These are phyloP conservation scores for Davidsoniella neocaledoniae DNA, from an alignment of 2,329 filamentous ascomycete genomes.

Conservation along the genomic window DNA sequence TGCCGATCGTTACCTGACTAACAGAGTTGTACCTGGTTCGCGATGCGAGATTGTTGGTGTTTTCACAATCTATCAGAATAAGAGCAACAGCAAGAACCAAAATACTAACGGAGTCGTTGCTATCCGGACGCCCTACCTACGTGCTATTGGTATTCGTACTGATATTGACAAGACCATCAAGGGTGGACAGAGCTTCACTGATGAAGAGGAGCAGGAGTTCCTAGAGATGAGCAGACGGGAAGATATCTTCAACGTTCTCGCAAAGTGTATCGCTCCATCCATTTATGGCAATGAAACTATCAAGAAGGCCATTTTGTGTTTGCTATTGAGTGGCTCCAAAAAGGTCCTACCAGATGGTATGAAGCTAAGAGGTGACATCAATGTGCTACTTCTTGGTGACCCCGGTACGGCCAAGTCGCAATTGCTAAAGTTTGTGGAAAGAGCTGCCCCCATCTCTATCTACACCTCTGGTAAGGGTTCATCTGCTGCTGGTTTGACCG, in stretches of 20 bases:
- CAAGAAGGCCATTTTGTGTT: slow-evolving; percentile 90
- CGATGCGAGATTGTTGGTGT: slow-evolving; percentile 92
- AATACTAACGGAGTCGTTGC: slow-evolving; percentile 67
- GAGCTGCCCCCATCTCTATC: slow-evolving; percentile 88
- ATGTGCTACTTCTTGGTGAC: slow-evolving; percentile 89
- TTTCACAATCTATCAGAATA: slow-evolving; percentile 94
- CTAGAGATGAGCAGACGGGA: slow-evolving; percentile 74
- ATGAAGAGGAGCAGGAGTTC: slow-evolving; percentile 96
- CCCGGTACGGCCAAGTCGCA: slow-evolving; percentile 98
- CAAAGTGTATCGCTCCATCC: slow-evolving; percentile 85
- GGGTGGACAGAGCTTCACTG: slow-evolving; percentile 67
- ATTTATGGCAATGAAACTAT: slow-evolving; percentile 95
- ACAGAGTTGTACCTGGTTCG: slow-evolving; percentile 86
- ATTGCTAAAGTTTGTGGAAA: slow-evolving; percentile 91
- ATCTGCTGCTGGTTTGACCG: slow-evolving; percentile 90
- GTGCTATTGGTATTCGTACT: slow-evolving; percentile 80
- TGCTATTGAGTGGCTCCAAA: slow-evolving; percentile 87
- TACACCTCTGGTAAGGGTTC: slow-evolving; percentile 98
- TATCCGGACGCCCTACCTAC: slow-evolving; percentile 85
- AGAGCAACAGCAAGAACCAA: slow-evolving; percentile 57
- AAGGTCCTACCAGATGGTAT: slow-evolving; percentile 96
- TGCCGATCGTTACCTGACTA: slow-evolving; percentile 90
- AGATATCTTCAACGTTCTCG: slow-evolving; percentile 82
- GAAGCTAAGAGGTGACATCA: slow-evolving; percentile 95
- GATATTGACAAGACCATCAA: slow-evolving; percentile 82